Percentiles rank a stretch among this genome's conserved stretches.
Conservation (phyloP, 2,329 filamentous ascomycete species). For the Hypoxylon sp. region DNA sequence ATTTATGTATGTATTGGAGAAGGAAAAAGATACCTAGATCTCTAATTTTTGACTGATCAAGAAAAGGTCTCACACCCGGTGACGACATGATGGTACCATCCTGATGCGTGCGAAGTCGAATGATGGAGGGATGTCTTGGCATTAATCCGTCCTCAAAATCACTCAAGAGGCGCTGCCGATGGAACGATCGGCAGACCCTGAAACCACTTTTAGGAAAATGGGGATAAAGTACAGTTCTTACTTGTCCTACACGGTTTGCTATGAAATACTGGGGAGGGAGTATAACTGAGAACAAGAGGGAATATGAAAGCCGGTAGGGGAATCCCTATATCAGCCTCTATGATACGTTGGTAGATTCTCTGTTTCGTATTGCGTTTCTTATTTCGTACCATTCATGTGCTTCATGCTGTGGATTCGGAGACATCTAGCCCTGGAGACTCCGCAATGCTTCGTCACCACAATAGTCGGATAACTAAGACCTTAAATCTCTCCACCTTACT, state of each 20-base stretch:
- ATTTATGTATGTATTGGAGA: constrained; percentile 39
- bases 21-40: constrained; percentile 6
- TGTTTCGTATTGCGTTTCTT: constrained; percentile 1
- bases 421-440: neutral
- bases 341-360: neutral
- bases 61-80: constrained; percentile 31
- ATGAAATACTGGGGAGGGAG: constrained; percentile 21
- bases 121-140: constrained; percentile 38
- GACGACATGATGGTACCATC: constrained; percentile 46
- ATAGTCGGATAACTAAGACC: constrained; percentile 15
- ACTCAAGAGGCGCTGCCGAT: constrained; percentile 40
- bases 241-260: constrained; percentile 29
- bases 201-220: constrained; percentile 43
- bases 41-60: constrained; percentile 19
- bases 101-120: constrained; percentile 35
- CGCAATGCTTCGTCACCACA: constrained; percentile 20
- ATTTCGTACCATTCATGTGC: neutral
- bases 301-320: neutral
- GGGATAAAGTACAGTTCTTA: constrained; percentile 24
- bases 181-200: constrained; percentile 40
- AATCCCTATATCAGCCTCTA: constrained; percentile 1
- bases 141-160: constrained; percentile 38
- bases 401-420: constrained; percentile 1
- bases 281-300: neutral
- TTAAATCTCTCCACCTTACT: constrained; percentile 25